These are phyloP conservation scores for Pythium biforme DNA, from an alignment of 352 stramenopile species.

Conservation along the genomic window DNA sequence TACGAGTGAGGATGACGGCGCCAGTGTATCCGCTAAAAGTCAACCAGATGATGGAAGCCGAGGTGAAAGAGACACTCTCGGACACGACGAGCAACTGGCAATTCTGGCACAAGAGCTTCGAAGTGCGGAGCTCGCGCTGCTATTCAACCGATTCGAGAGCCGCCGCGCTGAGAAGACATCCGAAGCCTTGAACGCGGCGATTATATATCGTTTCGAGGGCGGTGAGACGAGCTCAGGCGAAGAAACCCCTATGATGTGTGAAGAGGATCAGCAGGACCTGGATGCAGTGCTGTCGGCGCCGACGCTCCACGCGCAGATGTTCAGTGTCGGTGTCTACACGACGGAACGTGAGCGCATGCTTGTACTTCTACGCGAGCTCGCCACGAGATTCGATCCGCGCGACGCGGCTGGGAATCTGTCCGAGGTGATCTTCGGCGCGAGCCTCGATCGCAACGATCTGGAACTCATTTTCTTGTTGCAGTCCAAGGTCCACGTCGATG, in stretches of 20 bases:
- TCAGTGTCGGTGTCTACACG: conserved; percentile 19
- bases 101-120: conserved; percentile 5
- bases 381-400: conserved; percentile 28
- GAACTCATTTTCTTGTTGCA: conserved; percentile 30
- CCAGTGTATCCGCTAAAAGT: background rate
- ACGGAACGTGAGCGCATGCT: conserved; percentile 8
- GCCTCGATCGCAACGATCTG: conserved; percentile 33
- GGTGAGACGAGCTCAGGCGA: background rate
- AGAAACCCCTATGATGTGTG: background rate
- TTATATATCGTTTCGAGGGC: background rate
- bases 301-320: conserved; percentile 23
- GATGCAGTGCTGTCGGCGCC: conserved; percentile 13
- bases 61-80: background rate
- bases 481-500: conserved; percentile 27
- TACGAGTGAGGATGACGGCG: background rate
- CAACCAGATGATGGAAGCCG: background rate
- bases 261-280: conserved; percentile 1
- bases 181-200: conserved; percentile 13
- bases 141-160: conserved; percentile 42
- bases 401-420: conserved; percentile 34
- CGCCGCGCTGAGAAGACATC: conserved; percentile 31
- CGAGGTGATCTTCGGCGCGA: conserved; percentile 37
- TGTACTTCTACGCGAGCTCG: conserved; percentile 20
- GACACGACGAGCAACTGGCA: conserved; percentile 8
- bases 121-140: conserved; percentile 19